Conservation (phyloP, 2,329 filamentous ascomycete genomes). For the Aureobasidium sp. region DNA sequence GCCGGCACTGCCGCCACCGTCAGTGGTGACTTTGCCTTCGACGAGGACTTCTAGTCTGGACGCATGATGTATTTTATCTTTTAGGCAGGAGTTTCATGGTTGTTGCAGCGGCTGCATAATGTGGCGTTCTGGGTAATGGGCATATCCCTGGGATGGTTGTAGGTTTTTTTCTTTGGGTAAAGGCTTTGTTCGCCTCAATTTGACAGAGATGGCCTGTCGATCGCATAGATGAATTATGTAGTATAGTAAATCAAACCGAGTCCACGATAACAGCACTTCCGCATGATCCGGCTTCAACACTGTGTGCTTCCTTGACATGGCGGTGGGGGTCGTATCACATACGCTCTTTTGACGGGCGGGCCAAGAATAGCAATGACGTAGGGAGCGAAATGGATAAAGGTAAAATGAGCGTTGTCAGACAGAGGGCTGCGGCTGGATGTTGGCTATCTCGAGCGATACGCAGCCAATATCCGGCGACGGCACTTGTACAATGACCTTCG, state of each 20-base stretch:
- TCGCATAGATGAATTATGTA: slow-evolving; percentile 9
- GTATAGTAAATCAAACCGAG: slow-evolving; percentile 4
- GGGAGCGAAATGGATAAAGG: background rate
- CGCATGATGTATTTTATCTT: slow-evolving; percentile 4
- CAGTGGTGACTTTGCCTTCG: slow-evolving; percentile 78
- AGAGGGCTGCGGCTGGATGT: too few species aligned
- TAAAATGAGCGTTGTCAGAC: background rate
- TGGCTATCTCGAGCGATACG: background rate
- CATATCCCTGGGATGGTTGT: slow-evolving; percentile 8
- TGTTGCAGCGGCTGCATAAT: slow-evolving; percentile 17
- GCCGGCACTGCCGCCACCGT: slow-evolving; percentile 42
- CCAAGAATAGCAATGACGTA: slow-evolving; percentile 16
- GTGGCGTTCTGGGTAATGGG: slow-evolving; percentile 17
- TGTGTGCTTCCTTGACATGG: too few species aligned
- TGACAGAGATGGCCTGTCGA: background rate
- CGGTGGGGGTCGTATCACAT: background rate
- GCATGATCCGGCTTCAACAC: too few species aligned
- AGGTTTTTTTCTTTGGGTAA: too few species aligned
- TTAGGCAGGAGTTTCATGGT: slow-evolving; percentile 6
- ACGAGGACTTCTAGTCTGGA: slow-evolving; percentile 81
- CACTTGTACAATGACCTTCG: background rate
- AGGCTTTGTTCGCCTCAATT: slow-evolving; percentile 10
- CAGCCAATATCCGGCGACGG: background rate
- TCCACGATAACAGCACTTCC: background rate
- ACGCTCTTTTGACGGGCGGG: background rate